Conservation (phyloP, 2,329 filamentous ascomycete genomes). For the Podosphaera xanthii region DNA sequence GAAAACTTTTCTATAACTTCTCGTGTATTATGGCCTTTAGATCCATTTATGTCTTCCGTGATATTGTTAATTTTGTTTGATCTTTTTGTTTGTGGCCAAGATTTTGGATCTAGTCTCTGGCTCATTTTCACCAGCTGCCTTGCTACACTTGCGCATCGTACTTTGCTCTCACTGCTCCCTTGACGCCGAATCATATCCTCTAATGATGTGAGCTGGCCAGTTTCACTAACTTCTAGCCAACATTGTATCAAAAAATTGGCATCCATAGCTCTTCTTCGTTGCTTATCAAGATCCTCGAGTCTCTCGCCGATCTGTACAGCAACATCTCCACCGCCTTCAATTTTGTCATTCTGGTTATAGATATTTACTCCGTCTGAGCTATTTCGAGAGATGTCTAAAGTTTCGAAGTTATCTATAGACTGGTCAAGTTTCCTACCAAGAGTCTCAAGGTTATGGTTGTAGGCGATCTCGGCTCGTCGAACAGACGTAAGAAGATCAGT, state of each 20-base stretch:
- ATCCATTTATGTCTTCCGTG: conserved; percentile 19
- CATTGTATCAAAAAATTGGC: conserved; percentile 90
- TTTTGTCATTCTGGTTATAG: conserved; percentile 24
- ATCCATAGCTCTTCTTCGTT: conserved; percentile 72
- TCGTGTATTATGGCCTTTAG: conserved; percentile 39
- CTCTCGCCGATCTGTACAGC: conserved; percentile 88
- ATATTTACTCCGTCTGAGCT: conserved; percentile 26
- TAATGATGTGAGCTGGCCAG: conserved; percentile 63
- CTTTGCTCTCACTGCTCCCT: conserved; percentile 73
- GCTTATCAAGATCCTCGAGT: conserved; percentile 82
- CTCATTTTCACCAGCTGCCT: conserved; percentile 87
- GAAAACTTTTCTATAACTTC: conserved; percentile 93
- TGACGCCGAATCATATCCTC: conserved; percentile 63
- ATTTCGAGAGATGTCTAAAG: conserved; percentile 64
- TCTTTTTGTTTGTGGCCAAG: conserved; percentile 41
- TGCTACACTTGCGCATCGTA: conserved; percentile 81
- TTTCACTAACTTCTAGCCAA: conserved; percentile 86
- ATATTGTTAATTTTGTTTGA: conserved; percentile 27
- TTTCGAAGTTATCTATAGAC: conserved; percentile 79
- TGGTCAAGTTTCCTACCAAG: conserved; percentile 76
- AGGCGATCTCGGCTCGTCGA: conserved; percentile 72
- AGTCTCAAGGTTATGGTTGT: conserved; percentile 74
- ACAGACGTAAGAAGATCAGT: conserved; percentile 81
- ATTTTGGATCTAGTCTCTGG: conserved; percentile 60
- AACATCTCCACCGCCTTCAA: conserved; percentile 52